Evolutionary conservation across 148 eudicot genomes (phyloP).

Genomic region (Arbutus unedo): DNA sequence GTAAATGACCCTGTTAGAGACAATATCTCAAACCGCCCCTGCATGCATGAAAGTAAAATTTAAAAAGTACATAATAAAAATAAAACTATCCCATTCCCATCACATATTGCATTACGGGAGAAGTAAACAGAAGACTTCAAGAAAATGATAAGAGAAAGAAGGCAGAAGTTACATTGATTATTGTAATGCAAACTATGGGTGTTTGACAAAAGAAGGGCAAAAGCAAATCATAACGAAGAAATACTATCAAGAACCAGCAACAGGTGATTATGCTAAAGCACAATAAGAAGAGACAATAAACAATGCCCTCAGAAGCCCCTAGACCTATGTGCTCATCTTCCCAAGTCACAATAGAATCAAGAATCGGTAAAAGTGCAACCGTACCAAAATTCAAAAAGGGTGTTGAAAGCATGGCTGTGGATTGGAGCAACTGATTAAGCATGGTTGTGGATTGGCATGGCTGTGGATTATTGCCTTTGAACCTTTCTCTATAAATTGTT

Average conservation of each 20-base stretch:
- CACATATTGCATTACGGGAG: not conserved
- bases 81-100: too few species aligned
- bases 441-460: too few species aligned
- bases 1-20: constrained; percentile 67
- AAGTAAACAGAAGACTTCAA: not conserved
- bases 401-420: too few species aligned
- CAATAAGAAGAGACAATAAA: not conserved
- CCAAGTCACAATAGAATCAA: not conserved
- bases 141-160: not conserved
- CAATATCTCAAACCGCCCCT: constrained; percentile 82
- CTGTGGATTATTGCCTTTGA: too few species aligned
- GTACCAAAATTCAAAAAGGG: not conserved
- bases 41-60: constrained; percentile 20
- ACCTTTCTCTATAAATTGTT: too few species aligned
- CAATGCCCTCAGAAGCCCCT: not conserved
- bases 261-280: not conserved
- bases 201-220: not conserved
- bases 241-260: not conserved
- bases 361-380: not conserved
- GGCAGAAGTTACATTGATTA: not conserved
- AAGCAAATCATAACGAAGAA: not conserved
- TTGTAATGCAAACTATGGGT: not conserved
- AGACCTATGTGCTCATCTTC: not conserved
- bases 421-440: too few species aligned
- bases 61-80: not conserved